Conservation (phyloP, 495 filamentous ascomycete species). For the Darksidea phi region DNA sequence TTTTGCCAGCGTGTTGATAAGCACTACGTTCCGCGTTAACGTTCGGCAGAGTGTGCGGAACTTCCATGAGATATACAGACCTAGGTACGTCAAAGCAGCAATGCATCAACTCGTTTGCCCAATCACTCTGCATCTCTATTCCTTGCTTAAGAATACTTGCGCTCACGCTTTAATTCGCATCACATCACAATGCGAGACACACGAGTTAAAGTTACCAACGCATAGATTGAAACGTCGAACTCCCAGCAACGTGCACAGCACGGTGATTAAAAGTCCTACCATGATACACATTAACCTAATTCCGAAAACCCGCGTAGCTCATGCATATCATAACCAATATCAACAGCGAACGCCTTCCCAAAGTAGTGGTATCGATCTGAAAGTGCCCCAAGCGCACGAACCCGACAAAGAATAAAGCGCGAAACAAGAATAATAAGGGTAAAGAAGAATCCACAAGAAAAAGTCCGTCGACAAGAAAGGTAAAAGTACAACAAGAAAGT, state of each 20-base stretch:
- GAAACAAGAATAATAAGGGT: conserved; percentile 28
- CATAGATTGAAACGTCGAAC: not conserved
- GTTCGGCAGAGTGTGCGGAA: too few relatives aligned
- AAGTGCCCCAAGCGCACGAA: not conserved
- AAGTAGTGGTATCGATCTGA: conserved; percentile 19
- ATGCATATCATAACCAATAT: not conserved
- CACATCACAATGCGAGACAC: not conserved
- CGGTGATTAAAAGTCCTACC: not conserved
- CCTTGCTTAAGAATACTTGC: too few relatives aligned
- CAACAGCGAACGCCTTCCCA: not conserved
- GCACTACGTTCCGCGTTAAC: too few relatives aligned
- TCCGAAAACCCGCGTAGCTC: not conserved
- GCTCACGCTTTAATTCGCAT: not conserved
- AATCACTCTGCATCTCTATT: too few relatives aligned
- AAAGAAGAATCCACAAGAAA: conserved; percentile 21
- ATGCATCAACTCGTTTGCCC: too few relatives aligned
- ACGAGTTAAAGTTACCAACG: not conserved
- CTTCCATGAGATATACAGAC: too few relatives aligned
- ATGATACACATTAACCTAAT: conserved; percentile 1
- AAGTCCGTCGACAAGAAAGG: conserved; percentile 14
- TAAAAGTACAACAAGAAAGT: conserved; percentile 32
- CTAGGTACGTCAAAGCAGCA: too few relatives aligned
- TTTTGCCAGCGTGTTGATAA: too few relatives aligned
- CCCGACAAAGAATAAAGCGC: conserved; percentile 18
- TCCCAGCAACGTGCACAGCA: not conserved